Percentiles rank a stretch among this genome's conserved stretches.
phyloP scores from a whole-genome alignment of 1,284 basidiomycete genomes.

The Neotropicomus parvogracilis region DNA sequence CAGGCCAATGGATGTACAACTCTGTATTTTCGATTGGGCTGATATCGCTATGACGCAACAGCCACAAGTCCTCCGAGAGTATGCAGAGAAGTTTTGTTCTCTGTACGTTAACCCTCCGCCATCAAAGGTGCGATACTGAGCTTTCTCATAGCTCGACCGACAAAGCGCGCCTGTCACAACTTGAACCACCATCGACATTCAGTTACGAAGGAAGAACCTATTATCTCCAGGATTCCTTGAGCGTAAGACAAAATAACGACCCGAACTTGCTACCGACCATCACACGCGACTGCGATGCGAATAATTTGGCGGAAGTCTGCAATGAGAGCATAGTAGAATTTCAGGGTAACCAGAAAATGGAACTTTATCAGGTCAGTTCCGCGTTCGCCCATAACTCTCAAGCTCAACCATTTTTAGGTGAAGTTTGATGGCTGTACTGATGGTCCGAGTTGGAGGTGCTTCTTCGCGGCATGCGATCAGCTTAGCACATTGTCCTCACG shows the following conservation, averaged over 20 bases:
- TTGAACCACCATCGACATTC: constrained; percentile 52
- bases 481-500: constrained; percentile 35
- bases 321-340: constrained; percentile 51
- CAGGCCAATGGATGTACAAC: constrained; percentile 52
- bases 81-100: constrained; percentile 38
- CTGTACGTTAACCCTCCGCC: constrained; percentile 41
- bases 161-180: constrained; percentile 33
- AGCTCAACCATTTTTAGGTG: constrained; percentile 39
- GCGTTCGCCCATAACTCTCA: background rate
- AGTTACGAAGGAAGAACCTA: constrained; percentile 41
- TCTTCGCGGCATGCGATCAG: constrained; percentile 52
- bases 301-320: constrained; percentile 24
- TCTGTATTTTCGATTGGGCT: constrained; percentile 39
- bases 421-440: constrained; percentile 40
- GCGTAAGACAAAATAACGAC: constrained; percentile 46
- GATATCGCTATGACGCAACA: constrained; percentile 31
- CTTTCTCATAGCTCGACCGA: constrained; percentile 27
- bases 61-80: constrained; percentile 44
- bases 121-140: constrained; percentile 15
- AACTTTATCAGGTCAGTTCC: constrained; percentile 51
- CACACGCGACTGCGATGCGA: background rate
- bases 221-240: constrained; percentile 48
- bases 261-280: constrained; percentile 14
- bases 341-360: constrained; percentile 51
- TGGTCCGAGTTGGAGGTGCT: constrained; percentile 46